Base-by-base conservation (phyloP, 2,329 filamentous ascomycete species). In the Fusarium sp. region DNA sequence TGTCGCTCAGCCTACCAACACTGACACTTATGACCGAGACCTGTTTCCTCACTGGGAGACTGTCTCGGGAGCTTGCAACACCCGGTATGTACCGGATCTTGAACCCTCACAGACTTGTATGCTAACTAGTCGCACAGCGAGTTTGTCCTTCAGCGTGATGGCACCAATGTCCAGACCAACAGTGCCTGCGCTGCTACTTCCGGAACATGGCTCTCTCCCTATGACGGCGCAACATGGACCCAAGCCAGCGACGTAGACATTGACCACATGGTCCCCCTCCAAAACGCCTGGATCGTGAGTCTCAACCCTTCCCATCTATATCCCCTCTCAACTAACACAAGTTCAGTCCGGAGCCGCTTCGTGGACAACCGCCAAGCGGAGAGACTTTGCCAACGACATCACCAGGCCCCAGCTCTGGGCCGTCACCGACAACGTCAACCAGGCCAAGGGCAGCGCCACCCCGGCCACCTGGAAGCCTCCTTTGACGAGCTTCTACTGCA, bases 221-320 rank as follows among this genome's bases (percentile, higher is more conserved):
- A 91, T 76, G 92, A 95, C 74, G 91, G 91, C 14, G 89, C 81
- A 0, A 88, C 83, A 1, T 93, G 90, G 90, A 90, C 87, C 0
- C 81, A 83, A 0, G 86, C 91, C 1, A 86, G 83, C 16, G 90
- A 94, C 72, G 78, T 96, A 1, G 91, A 95, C 72, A 95, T 96
- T 64, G 93, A 96, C 77, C 93, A 96, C 77, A 84, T 96, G 80
- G 91, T 96, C 3, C 92, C 93, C 1, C 78, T 96, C 65, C 90
- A 90, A 76, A 93, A 94, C 75, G 91, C 92, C 5, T 95, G 91
- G 92, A 88, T 91, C 66, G 87, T 89, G 71, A 74, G 83, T 79
- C 18, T 11, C 29, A 38, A 7, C 4, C 50, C 11, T 61, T 27
- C 16, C n/a, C 23, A 27, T 25, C 9, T 23, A 9, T 5, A 16